Evolutionary conservation across 1,139 yeast genomes (phyloP).

Genomic region (Nadsonia starkeyi-henricii): DNA sequence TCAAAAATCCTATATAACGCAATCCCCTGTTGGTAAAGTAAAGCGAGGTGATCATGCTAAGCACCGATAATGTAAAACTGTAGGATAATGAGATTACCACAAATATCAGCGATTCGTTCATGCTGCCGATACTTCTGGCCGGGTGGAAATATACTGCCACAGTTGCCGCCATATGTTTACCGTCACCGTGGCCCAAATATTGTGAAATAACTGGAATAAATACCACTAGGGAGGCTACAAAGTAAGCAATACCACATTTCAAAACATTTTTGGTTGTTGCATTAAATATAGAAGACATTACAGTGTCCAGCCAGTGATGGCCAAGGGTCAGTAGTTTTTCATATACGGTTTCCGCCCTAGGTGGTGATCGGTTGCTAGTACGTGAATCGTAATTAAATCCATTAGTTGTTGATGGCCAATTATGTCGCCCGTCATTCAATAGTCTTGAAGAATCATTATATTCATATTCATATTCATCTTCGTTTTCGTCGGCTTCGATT

Average conservation of each 20-base stretch:
- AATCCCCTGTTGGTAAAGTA: conserved; percentile 33
- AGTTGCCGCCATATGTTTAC: conserved; percentile 72
- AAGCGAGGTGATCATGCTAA: conserved; percentile 42
- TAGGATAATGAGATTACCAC: conserved; percentile 42
- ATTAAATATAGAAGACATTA: too few relatives aligned
- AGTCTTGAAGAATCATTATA: too few relatives aligned
- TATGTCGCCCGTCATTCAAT: too few relatives aligned
- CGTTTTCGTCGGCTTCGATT: too few relatives aligned
- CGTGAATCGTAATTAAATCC: too few relatives aligned
- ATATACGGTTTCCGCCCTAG: conserved; percentile 1
- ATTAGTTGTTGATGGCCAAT: too few relatives aligned
- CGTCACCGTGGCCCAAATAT: conserved; percentile 51
- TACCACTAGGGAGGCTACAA: conserved; percentile 64
- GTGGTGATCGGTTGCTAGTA: background rate
- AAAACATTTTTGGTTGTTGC: conserved; percentile 21
- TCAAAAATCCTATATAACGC: conserved; percentile 38
- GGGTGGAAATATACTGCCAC: conserved; percentile 81
- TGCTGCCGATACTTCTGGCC: conserved; percentile 62
- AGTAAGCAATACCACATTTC: conserved; percentile 60
- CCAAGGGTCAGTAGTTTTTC: background rate
- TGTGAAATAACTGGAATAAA: conserved; percentile 44
- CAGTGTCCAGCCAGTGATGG: background rate
- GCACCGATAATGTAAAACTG: conserved; percentile 41
- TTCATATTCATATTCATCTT: too few relatives aligned
- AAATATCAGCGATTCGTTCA: conserved; percentile 59